These are phyloP conservation scores for Sarcodon sp. DNA, from an alignment of 768 basidiomycete species.

Conservation along the genomic window DNA sequence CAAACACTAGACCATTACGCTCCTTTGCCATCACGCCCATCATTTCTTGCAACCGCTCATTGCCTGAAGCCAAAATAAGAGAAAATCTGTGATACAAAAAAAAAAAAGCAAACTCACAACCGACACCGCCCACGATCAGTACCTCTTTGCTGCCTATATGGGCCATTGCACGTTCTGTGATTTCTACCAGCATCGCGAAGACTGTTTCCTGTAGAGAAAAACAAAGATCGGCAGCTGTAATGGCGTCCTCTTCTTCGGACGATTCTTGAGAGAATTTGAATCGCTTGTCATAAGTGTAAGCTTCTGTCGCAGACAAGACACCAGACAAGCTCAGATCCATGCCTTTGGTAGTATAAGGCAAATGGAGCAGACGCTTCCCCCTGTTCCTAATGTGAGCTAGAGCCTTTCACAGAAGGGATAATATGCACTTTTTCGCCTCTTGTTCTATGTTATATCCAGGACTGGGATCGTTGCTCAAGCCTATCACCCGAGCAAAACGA, in stretches of 20 bases:
- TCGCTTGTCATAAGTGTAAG: constrained; percentile 79
- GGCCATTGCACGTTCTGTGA: constrained; percentile 98
- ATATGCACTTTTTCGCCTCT: constrained; percentile 72
- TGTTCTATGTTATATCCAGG: constrained; percentile 98
- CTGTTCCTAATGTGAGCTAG: constrained; percentile 23
- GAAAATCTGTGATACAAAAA: background rate
- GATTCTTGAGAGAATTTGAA: constrained; percentile 36
- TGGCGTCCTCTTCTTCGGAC: constrained; percentile 41
- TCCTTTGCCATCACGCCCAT: constrained; percentile 97
- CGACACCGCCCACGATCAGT: constrained; percentile 97
- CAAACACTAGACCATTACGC: constrained; percentile 80
- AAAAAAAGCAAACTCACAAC: constrained; percentile 50
- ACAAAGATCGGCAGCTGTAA: constrained; percentile 93
- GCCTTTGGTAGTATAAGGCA: constrained; percentile 96
- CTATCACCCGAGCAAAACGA: constrained; percentile 90
- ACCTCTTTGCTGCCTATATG: constrained; percentile 95
- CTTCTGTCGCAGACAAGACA: constrained; percentile 77
- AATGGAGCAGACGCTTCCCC: constrained; percentile 66
- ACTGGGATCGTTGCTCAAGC: constrained; percentile 88
- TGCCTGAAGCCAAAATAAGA: constrained; percentile 37
- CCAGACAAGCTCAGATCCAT: constrained; percentile 99
- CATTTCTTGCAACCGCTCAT: constrained; percentile 92
- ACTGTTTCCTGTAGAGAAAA: constrained; percentile 96
- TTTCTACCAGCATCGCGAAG: constrained; percentile 97
- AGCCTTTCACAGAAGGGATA: background rate